A percentile compares a stretch with the other conserved stretches of the same genome.
Conservation (phyloP, 345 rosid species). For the Dovyalis caffra region DNA sequence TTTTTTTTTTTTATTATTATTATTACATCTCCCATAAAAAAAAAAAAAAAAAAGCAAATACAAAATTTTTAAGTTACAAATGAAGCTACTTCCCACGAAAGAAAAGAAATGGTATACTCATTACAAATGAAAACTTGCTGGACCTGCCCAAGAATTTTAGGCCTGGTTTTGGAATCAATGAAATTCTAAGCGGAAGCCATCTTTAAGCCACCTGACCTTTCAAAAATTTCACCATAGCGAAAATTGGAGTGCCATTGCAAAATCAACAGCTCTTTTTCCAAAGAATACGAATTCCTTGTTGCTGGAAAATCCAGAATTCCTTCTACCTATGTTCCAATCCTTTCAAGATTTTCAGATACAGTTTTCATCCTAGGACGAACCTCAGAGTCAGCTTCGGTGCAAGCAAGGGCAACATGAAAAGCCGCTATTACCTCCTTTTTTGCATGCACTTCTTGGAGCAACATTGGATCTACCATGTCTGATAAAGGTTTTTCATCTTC, state of each 20-base stretch:
- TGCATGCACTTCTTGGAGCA: slow-evolving; percentile 91
- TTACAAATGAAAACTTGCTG: slow-evolving; percentile 7
- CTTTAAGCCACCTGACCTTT: slow-evolving; percentile 1
- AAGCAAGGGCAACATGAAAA: slow-evolving; percentile 82
- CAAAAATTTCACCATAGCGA: background rate
- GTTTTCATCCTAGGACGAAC: slow-evolving; percentile 90
- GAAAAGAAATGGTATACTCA: background rate
- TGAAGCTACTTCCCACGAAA: slow-evolving; percentile 1
- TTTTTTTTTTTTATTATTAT: no score
- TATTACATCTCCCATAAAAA: slow-evolving; percentile 11
- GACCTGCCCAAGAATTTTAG: slow-evolving; percentile 8
- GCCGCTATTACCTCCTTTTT: slow-evolving; percentile 85
- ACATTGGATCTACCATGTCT: slow-evolving; percentile 82
- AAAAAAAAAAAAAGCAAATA: slow-evolving; percentile 3
- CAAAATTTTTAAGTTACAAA: slow-evolving; percentile 26
- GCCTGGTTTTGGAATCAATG: background rate
- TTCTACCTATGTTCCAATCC: slow-evolving; percentile 38
- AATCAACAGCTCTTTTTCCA: background rate
- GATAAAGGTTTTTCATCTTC: slow-evolving; percentile 80
- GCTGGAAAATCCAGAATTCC: background rate
- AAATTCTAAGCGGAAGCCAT: background rate
- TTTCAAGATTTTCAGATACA: slow-evolving; percentile 79
- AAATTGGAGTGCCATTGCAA: background rate
- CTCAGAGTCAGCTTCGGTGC: slow-evolving; percentile 87
- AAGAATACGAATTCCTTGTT: background rate